These are phyloP conservation scores for Kazachstania bromeliacearum DNA, from an alignment of 805 yeast species.

Conservation along the genomic window DNA sequence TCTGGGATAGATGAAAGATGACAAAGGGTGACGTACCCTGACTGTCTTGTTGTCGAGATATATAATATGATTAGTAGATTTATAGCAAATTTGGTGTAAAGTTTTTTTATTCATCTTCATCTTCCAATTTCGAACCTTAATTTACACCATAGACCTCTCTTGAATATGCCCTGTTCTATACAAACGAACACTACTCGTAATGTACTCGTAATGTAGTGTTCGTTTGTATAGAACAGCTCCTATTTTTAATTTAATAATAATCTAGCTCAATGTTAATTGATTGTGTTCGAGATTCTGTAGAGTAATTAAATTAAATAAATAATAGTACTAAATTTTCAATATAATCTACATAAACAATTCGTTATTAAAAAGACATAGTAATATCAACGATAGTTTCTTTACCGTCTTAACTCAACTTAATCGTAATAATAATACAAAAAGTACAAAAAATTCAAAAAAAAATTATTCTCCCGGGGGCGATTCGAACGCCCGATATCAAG, in stretches of 20 bases:
- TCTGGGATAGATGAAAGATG: background rate
- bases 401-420: background rate
- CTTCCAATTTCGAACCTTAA: no score
- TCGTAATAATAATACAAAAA: background rate
- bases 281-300: background rate
- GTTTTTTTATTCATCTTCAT: no score
- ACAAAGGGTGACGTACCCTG: background rate
- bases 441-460: constrained; percentile 7
- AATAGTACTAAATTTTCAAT: no score
- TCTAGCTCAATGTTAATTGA: background rate
- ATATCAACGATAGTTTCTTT: background rate
- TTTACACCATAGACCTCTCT: no score
- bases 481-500: constrained; percentile 34
- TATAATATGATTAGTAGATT: no score
- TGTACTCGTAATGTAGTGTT: no score
- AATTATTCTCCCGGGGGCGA: constrained; percentile 32
- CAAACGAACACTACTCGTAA: no score
- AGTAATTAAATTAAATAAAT: background rate
- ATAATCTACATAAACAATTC: no score
- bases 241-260: no score
- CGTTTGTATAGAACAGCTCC: no score
- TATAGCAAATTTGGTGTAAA: no score
- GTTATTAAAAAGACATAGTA: background rate
- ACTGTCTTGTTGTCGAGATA: background rate
- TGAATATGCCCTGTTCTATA: no score